Evolutionary conservation across 106 monocot species (phyloP), one percentile per base, ranked within the genome.

Genomic region (Dendrobium catenatum): DNA sequence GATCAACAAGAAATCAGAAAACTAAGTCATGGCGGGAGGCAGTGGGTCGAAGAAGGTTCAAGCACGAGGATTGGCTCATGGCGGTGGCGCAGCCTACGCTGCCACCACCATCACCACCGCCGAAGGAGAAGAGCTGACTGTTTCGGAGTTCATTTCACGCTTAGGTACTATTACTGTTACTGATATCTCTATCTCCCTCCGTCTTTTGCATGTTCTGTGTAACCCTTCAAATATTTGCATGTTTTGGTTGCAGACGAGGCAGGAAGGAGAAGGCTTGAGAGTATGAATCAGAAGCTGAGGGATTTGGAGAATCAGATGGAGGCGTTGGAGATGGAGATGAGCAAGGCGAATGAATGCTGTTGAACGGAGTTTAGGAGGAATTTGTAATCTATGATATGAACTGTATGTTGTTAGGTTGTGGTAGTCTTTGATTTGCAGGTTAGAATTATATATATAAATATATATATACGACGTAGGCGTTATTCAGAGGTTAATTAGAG

Each of bases 241-340:
- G 7, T 66, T 26, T 66, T 66, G 20, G 64, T 75, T 75, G 75
- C 80, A 90, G 90, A 88, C 46, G 88, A 86, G 79, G 79, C 81
- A 10, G 81, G 85, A 26, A 83, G 80, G 77, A 54, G 55, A 79
- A 86, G 88, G 72, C 72, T 88, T 26, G 64, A 82, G 37, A 80
- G 73, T 5, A 90, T 90, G 90, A 87, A 85, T 29, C 67, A 85
- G 48, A 85, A 80, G 81, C 76, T 90, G 83, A 85, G 73, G 43
- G 64, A 67, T 44, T 66, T 90, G 68, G 90, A 90, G 90, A 80
- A 66, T 83, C 84, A 88, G 37, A 90, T 90, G 90, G 84, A 90
- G 19, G 58, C 73, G 15, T 54, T 90, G 17, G 90, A 90, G 74
- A 79, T 84, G 64, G 80, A 81, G 76, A 76, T 81, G 26, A 54